Percentiles rank a stretch among this genome's conserved stretches.
phyloP scores from a whole-genome alignment of 345 rosid genomes.

The Corchorus capsularis region DNA sequence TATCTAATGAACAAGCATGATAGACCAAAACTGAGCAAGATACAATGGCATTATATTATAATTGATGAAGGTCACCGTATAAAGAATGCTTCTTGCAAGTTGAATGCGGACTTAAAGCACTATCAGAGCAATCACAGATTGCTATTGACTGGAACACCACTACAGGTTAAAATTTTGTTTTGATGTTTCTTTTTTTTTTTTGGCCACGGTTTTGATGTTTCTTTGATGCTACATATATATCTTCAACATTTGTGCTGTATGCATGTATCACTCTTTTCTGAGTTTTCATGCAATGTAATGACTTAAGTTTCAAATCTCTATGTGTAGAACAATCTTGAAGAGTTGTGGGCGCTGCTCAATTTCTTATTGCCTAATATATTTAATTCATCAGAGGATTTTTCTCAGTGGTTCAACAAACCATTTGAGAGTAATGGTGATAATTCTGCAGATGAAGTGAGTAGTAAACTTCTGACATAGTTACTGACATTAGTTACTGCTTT shows the following conservation, averaged over 20 bases:
- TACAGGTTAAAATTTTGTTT: conserved; percentile 54
- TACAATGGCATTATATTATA: conserved; percentile 91
- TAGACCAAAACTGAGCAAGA: conserved; percentile 83
- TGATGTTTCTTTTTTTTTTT: conserved; percentile 10
- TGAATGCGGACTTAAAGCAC: conserved; percentile 92
- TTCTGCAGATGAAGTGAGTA: conserved; percentile 79
- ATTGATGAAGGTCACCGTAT: conserved; percentile 98
- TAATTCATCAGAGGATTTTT: conserved; percentile 91
- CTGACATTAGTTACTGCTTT: conserved; percentile 4
- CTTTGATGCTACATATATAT: not conserved
- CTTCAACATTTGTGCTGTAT: not conserved
- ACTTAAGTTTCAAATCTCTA: conserved; percentile 19
- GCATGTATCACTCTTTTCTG: not conserved
- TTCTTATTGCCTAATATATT: conserved; percentile 91
- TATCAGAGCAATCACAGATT: conserved; percentile 83
- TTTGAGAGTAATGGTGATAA: conserved; percentile 85
- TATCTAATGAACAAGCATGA: conserved; percentile 97
- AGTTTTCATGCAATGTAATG: conserved; percentile 18
- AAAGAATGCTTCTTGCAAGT: conserved; percentile 96
- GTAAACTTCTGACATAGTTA: conserved; percentile 19
- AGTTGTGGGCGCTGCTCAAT: conserved; percentile 92
- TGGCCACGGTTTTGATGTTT: not conserved
- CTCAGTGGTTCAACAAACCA: conserved; percentile 98
- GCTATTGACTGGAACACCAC: conserved; percentile 87
- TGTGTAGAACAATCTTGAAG: conserved; percentile 89